Base-by-base conservation (phyloP, 2,329 filamentous ascomycete genomes). In the Metarhizium rileyi region DNA sequence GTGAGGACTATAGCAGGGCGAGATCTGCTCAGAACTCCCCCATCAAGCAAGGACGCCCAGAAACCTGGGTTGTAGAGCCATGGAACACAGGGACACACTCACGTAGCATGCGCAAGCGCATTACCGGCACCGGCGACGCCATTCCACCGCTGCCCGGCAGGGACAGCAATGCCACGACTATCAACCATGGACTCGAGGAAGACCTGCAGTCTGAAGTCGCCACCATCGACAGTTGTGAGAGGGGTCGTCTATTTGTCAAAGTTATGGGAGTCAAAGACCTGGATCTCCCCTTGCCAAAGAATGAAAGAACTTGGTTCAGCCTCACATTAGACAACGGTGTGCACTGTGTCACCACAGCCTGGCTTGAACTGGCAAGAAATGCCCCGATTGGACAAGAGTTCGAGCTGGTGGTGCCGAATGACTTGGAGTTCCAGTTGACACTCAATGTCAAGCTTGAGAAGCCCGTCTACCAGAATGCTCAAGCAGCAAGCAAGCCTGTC, bases 321-420 rank as follows among this genome's bases (percentile, higher is more conserved):
- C 78, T 98, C 10, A 98, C 93, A 0, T 78, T 98, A n/a, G 93
- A 98, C 67, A 98, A 98, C 56, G 93, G 93, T 25, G 81, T 98
- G 1, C 93, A 98, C 66, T 98, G 93, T 61, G 93, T 98, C 16
- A 98, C 93, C 0, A 98, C 93, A 3, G 85, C 90, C 1, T 96
- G 90, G 87, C 76, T 97, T 8, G 93, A 98, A 66, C 75, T 98
- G 52, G 90, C 89, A 20, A 86, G 87, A 58, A 91, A 87, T 52
- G 91, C 93, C 2, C 90, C 93, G 0, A 97, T 98, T 58, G 93
- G 91, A 6, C 93, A 98, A 63, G 93, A 98, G 65, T 98, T 98
- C 59, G 93, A 98, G 70, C 82, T 98, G 42, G 90, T 97, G 28
- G 93, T 98, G 25, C 84, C 94, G 46, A 93, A 95, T 58, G 93